Evolutionary conservation across 495 filamentous ascomycete genomes (phyloP).

Genomic region (Penicillium lividum): DNA sequence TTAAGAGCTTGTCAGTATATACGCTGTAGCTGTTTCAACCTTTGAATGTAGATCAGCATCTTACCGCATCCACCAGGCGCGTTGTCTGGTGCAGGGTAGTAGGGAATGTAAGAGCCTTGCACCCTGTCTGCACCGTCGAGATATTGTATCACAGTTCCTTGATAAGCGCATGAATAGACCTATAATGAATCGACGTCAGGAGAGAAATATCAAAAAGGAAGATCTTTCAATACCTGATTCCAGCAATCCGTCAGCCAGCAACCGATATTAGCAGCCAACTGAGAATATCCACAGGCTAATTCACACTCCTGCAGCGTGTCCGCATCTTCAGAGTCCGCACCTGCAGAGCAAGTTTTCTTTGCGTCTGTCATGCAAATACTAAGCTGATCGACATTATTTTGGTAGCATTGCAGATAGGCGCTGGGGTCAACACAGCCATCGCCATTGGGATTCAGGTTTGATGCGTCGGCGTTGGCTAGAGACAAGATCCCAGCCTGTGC

Average conservation of each 20-base stretch:
- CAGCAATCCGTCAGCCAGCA: conserved; percentile 7
- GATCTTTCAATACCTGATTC: neutral
- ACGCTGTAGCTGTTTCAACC: no score
- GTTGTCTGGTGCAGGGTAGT: conserved; percentile 7
- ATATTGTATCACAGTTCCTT: conserved; percentile 5
- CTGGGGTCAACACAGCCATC: conserved; percentile 8
- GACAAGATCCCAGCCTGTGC: neutral
- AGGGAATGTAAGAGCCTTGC: conserved; percentile 3
- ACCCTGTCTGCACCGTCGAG: neutral
- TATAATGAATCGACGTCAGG: neutral
- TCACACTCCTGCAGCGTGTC: neutral
- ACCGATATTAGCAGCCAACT: conserved; percentile 9
- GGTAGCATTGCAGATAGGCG: conserved; percentile 5
- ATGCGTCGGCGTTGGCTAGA: conserved; percentile 4
- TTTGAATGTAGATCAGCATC: neutral
- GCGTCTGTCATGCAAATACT: neutral
- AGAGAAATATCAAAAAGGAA: neutral
- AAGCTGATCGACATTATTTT: conserved; percentile 3
- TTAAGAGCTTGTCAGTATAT: neutral
- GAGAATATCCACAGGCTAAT: neutral
- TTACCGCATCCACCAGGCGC: conserved; percentile 9
- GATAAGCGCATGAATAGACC: conserved; percentile 7
- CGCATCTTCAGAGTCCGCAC: neutral
- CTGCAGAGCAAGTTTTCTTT: neutral
- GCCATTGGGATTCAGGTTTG: conserved; percentile 5